Percentiles rank a stretch among this genome's conserved stretches.
Evolutionary conservation across 805 yeast genomes (phyloP).

Genomic region (Candida lessepsii): DNA sequence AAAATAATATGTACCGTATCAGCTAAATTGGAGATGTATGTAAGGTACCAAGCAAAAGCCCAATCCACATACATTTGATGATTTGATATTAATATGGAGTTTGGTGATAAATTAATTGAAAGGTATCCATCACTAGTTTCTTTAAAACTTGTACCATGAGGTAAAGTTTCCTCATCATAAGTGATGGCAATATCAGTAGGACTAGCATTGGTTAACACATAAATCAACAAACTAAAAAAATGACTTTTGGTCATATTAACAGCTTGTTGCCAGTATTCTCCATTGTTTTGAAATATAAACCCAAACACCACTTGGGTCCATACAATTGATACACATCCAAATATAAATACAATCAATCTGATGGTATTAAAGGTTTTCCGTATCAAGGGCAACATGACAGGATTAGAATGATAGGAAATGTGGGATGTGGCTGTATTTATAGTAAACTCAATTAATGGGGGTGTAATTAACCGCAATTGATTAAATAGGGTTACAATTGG

Average conservation of each 20-base stretch:
- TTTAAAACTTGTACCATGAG: conserved; percentile 24
- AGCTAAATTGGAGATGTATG: conserved; percentile 64
- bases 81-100: conserved; percentile 73
- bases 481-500: no score
- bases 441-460: no score
- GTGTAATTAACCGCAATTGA: no score
- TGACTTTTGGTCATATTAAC: conserved; percentile 54
- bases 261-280: conserved; percentile 33
- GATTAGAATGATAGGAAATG: neutral
- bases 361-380: neutral
- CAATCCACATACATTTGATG: conserved; percentile 96
- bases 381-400: neutral
- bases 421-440: neutral
- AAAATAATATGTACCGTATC: conserved; percentile 70
- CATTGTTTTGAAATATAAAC: conserved; percentile 17
- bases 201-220: conserved; percentile 49
- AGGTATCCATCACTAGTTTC: conserved; percentile 25
- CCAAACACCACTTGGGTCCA: conserved; percentile 5
- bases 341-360: conserved; percentile 4
- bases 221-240: conserved; percentile 55
- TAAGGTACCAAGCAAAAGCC: conserved; percentile 85
- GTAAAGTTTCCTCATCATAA: conserved; percentile 34
- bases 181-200: conserved; percentile 55
- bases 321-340: conserved; percentile 12
- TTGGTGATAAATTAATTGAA: conserved; percentile 38